phyloP scores from a whole-genome alignment of 768 basidiomycete genomes.

The Rhodotorula taiwanensis region DNA sequence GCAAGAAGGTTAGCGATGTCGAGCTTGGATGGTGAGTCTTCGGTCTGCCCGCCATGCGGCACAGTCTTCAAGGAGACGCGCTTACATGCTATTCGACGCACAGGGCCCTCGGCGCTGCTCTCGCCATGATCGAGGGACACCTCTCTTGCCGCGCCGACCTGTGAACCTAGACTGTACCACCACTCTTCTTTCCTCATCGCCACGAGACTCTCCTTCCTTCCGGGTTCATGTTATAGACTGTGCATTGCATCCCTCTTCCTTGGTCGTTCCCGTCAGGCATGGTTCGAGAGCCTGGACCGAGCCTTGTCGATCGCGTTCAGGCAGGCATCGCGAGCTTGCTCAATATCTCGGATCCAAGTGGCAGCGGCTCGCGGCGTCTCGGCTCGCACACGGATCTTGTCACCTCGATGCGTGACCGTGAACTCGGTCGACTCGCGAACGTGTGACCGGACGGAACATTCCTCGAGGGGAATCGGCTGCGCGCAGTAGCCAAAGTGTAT shows the following conservation, averaged over 20 bases:
- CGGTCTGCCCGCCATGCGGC: not conserved
- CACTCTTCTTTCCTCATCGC: too few species aligned
- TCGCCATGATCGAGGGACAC: constrained; percentile 18
- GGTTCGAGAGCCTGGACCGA: not conserved
- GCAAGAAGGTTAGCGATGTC: constrained; percentile 78
- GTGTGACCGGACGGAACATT: constrained; percentile 32
- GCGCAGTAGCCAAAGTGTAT: too few species aligned
- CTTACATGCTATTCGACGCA: too few species aligned
- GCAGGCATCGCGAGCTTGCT: constrained; percentile 44
- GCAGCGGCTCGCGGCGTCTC: constrained; percentile 55
- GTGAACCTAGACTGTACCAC: too few species aligned
- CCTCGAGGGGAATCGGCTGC: constrained; percentile 42
- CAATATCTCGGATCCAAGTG: constrained; percentile 51
- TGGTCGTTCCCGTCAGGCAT: not conserved
- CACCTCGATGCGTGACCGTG: constrained; percentile 25
- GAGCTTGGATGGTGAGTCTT: constrained; percentile 72
- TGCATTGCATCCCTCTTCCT: too few species aligned
- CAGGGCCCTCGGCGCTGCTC: constrained; percentile 17
- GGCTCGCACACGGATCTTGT: constrained; percentile 21
- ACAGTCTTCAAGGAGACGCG: too few species aligned
- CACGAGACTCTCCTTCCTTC: too few species aligned
- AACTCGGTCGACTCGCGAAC: constrained; percentile 18
- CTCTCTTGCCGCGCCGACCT: constrained; percentile 9
- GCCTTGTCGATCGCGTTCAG: constrained; percentile 28
- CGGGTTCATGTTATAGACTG: too few species aligned